Base-by-base conservation (phyloP, 805 yeast species). In the Ogataea saltuana region DNA sequence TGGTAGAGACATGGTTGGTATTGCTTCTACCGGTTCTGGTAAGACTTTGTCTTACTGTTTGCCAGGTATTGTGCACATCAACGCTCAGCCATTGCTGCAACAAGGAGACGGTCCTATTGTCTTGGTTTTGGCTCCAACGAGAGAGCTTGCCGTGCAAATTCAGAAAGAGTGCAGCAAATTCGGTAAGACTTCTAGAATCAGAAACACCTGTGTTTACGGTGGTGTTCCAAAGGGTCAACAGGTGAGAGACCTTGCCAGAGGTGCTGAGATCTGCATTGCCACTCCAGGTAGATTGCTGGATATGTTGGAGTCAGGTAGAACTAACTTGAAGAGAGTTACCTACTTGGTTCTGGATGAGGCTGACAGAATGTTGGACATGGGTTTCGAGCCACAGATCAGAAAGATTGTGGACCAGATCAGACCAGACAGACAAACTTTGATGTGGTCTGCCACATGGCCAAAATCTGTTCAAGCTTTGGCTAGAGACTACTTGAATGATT, bases 391-490 rank as follows among this genome's bases (percentile, higher is more conserved):
- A 56, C 98, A 91, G 79, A 93, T 93, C 70, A 84, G 99, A 78
- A 91, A 91, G 74, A 93, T 93, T 69, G 91, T 93, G 56, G 72
- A 68, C 51, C 98, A 91, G 78, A 93, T 93, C 67, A 87, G 99
- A 76, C 99, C 99, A 50, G 99, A 93, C 70, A 89, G 98, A 78
- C 99, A 93, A 75, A 93, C 99, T 49, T 78, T 91, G 60, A 88
- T 93, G 97, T 93, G 98, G 98, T 91, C 98, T 50, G 99, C 99
- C 57, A 93, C 99, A 44, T 93, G 99, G 99, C 99, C 99, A 60
- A 91, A 90, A 78, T 95, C 88, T 69, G 98, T 93, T 52, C 95
- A 91, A 76, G 76, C 82, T 56, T 77, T 93, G 64, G 95, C 97
- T 54, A 79, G 84, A 61, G 99, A 93, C 69, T 93, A 88, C 70